phyloP scores from a whole-genome alignment of 441 rosid species.

The Adansonia grandidieri region DNA sequence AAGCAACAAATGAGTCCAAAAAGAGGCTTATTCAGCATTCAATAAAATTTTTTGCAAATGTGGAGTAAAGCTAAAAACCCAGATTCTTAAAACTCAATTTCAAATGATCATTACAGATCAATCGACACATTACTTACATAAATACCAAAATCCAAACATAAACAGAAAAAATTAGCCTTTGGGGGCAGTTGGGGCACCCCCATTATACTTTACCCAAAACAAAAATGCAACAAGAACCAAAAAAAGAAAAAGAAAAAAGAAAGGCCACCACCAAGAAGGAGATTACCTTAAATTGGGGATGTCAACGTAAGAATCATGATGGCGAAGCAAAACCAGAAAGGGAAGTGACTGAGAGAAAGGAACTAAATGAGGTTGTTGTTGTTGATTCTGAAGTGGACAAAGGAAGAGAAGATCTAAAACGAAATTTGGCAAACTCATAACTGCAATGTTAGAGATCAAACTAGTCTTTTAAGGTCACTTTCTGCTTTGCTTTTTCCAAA shows the following conservation, averaged over 20 bases:
- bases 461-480: conserved; percentile 7
- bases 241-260: neutral
- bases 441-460: neutral
- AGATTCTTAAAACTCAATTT: conserved; percentile 5
- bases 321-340: neutral
- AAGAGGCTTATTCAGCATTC: neutral
- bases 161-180: neutral
- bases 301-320: conserved; percentile 11
- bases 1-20: neutral
- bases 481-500: neutral
- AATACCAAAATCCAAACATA: neutral
- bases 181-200: neutral
- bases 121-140: neutral
- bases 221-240: neutral
- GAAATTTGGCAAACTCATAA: neutral
- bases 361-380: neutral
- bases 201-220: neutral
- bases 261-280: neutral
- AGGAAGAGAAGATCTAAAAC: neutral
- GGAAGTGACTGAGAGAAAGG: neutral
- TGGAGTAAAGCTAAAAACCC: neutral
- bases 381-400: neutral
- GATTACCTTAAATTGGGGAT: conserved; percentile 13
- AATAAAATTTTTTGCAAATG: neutral
- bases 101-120: conserved; percentile 6